phyloP scores from a whole-genome alignment of 2,329 filamentous ascomycete genomes.

The Elsinoe perseae region DNA sequence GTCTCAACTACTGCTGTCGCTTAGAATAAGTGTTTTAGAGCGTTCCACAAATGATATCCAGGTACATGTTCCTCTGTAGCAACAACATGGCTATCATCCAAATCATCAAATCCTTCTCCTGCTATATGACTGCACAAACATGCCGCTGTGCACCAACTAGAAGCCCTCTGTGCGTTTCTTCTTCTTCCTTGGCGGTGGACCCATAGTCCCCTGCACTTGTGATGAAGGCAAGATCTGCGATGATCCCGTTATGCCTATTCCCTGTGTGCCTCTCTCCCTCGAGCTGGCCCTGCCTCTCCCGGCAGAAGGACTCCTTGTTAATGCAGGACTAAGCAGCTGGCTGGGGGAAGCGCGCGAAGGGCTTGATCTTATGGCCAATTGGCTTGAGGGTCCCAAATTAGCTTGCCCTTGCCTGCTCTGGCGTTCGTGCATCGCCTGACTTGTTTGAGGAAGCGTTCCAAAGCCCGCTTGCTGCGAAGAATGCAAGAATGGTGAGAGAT shows the following conservation, averaged over 20 bases:
- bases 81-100: background rate
- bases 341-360: background rate
- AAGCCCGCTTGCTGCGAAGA: background rate
- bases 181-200: conserved; percentile 33
- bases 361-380: background rate
- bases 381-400: background rate
- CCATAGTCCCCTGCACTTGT: conserved; percentile 23
- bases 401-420: background rate
- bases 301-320: conserved; percentile 2
- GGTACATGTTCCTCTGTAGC: no score
- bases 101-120: background rate
- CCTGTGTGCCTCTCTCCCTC: background rate
- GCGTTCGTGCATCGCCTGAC: conserved; percentile 13
- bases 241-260: conserved; percentile 8
- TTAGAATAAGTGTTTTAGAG: no score
- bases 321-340: background rate
- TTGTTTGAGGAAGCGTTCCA: background rate
- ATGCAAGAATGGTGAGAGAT: background rate
- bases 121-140: no score
- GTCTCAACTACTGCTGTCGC: no score
- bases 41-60: no score
- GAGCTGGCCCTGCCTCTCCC: background rate
- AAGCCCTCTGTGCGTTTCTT: conserved; percentile 37
- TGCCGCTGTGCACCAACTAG: no score
- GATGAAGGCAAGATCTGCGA: background rate